These are phyloP conservation scores for Neonectria punicea DNA, from an alignment of 2,329 filamentous ascomycete species.

Conservation along the genomic window DNA sequence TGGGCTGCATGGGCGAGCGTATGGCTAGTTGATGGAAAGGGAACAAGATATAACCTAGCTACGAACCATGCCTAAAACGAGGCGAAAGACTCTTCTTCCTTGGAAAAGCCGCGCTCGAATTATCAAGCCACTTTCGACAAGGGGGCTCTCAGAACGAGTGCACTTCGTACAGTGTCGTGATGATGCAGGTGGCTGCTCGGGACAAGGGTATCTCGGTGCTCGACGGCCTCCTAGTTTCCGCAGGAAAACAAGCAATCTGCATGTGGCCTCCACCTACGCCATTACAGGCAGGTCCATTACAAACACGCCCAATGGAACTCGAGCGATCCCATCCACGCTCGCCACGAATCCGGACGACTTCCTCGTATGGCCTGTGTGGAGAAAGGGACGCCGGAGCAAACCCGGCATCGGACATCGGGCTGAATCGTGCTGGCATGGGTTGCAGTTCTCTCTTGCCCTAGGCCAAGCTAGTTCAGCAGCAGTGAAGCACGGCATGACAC, in stretches of 20 bases:
- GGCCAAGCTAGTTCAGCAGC: not conserved
- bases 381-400: conserved; percentile 2
- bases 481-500: no score
- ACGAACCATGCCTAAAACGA: conserved; percentile 3
- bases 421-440: not conserved
- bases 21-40: conserved; percentile 15
- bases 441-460: not conserved
- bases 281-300: not conserved
- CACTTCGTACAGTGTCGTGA: not conserved
- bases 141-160: conserved; percentile 14
- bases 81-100: conserved; percentile 10
- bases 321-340: not conserved
- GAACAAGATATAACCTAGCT: conserved; percentile 30
- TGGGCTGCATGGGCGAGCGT: conserved; percentile 1
- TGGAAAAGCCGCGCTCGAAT: not conserved
- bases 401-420: conserved; percentile 2
- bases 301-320: not conserved
- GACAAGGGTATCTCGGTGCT: conserved; percentile 4
- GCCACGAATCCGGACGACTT: not conserved
- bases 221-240: conserved; percentile 1
- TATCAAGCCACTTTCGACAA: not conserved
- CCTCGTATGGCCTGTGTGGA: not conserved
- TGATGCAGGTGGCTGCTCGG: conserved; percentile 11
- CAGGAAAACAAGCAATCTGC: not conserved
- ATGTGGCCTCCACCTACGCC: conserved; percentile 10